phyloP scores from a whole-genome alignment of 192 early-diverging fungal genomes.

The Gryganskiella cystojenkinii region DNA sequence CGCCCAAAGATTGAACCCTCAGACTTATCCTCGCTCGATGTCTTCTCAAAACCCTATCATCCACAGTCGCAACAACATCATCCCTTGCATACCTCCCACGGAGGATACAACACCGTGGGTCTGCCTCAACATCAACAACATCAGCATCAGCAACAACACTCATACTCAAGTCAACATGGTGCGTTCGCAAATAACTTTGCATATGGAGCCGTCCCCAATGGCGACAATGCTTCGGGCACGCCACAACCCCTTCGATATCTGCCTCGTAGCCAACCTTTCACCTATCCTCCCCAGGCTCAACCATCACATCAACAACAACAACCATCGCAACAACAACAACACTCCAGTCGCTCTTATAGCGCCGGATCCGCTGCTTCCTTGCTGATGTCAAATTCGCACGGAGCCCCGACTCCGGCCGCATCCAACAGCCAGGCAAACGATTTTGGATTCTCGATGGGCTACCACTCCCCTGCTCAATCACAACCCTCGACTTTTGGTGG shows the following conservation, averaged over 20 bases:
- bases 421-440: constrained; percentile 5
- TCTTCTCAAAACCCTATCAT: constrained; percentile 31
- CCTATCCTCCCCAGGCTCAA: constrained; percentile 9
- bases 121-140: constrained; percentile 6
- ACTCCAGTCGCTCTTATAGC: constrained; percentile 9
- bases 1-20: constrained; percentile 23
- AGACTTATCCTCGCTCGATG: constrained; percentile 12
- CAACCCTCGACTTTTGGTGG: constrained; percentile 17
- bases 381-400: not conserved
- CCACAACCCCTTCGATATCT: constrained; percentile 23
- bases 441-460: constrained; percentile 29
- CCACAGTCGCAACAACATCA: constrained; percentile 24
- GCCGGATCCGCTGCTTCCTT: constrained; percentile 17
- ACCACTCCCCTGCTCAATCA: constrained; percentile 17
- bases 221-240: constrained; percentile 1
- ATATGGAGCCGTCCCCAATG: constrained; percentile 12
- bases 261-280: constrained; percentile 13
- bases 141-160: constrained; percentile 4
- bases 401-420: not conserved
- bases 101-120: constrained; percentile 18
- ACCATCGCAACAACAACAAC: constrained; percentile 8
- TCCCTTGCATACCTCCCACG: constrained; percentile 17
- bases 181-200: constrained; percentile 22
- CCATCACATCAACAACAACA: constrained; percentile 6
- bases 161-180: constrained; percentile 4